These are phyloP conservation scores for Carex scoparia DNA, from an alignment of 176 grass and related monocot genomes.

Conservation along the genomic window DNA sequence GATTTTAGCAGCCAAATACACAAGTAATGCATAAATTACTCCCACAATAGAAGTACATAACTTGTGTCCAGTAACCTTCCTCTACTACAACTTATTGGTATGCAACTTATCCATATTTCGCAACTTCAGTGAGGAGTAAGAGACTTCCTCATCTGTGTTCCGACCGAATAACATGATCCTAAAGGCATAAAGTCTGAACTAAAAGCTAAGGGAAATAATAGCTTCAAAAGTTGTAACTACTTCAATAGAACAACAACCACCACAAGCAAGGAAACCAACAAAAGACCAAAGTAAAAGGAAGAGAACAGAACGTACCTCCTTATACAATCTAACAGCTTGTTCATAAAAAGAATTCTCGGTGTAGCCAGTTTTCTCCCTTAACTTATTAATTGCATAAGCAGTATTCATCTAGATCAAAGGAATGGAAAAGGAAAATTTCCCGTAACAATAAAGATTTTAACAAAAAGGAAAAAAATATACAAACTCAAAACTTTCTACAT, in stretches of 20 bases:
- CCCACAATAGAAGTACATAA: neutral
- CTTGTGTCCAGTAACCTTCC: neutral
- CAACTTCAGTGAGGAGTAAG: neutral
- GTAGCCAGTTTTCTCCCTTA: conserved; percentile 84
- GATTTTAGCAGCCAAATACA: neutral
- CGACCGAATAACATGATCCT: neutral
- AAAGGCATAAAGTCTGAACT: neutral
- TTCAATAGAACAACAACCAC: neutral
- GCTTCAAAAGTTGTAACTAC: neutral
- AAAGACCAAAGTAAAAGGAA: conserved; percentile 28
- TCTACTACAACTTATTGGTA: neutral
- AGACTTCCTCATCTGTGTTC: neutral
- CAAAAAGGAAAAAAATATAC: too few species aligned
- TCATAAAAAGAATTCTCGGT: conserved; percentile 84
- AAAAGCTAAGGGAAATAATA: neutral
- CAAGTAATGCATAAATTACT: neutral
- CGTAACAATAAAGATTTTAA: neutral
- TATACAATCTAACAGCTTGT: conserved; percentile 82
- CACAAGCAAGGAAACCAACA: neutral
- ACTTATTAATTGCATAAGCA: conserved; percentile 71
- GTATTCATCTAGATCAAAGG: conserved; percentile 71
- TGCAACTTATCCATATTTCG: neutral
- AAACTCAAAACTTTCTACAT: too few species aligned
- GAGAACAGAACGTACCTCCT: conserved; percentile 41
- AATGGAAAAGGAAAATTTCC: neutral